Evolutionary conservation across 495 filamentous ascomycete genomes (phyloP).

Genomic region (Tuber magnatum): DNA sequence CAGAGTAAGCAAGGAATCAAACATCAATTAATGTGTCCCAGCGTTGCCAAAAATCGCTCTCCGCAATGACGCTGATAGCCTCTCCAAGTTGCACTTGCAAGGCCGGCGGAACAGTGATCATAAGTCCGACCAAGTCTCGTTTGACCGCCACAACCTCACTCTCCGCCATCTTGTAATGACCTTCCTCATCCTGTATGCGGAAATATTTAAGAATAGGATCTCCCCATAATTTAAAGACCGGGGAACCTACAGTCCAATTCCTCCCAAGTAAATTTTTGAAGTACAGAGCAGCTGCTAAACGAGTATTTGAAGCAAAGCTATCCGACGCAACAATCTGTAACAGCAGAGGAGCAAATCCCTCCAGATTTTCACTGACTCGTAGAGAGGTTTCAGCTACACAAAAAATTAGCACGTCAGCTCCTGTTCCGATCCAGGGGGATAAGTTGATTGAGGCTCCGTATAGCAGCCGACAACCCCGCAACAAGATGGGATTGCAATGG

Average conservation of each 20-base stretch:
- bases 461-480: constrained; percentile 20
- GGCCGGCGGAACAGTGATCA: constrained; percentile 79
- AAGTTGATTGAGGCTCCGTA: constrained; percentile 12
- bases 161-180: constrained; percentile 72
- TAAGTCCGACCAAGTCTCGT: constrained; percentile 84
- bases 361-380: constrained; percentile 65
- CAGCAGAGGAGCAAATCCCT: constrained; percentile 77
- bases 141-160: constrained; percentile 86
- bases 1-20: constrained; percentile 24
- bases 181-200: constrained; percentile 68
- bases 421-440: not conserved
- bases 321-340: constrained; percentile 78
- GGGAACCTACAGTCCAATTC: constrained; percentile 64
- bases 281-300: constrained; percentile 83
- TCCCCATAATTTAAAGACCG: constrained; percentile 9
- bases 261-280: constrained; percentile 97
- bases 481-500: constrained; percentile 4
- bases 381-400: constrained; percentile 69
- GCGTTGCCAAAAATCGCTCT: constrained; percentile 91
- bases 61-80: constrained; percentile 90
- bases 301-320: constrained; percentile 60
- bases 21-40: constrained; percentile 90
- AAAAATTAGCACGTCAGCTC: constrained; percentile 27
- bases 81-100: constrained; percentile 94
- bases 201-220: constrained; percentile 15